phyloP scores from a whole-genome alignment of 1,139 yeast genomes.

The Nakaseomyces kungkrabaensis region DNA sequence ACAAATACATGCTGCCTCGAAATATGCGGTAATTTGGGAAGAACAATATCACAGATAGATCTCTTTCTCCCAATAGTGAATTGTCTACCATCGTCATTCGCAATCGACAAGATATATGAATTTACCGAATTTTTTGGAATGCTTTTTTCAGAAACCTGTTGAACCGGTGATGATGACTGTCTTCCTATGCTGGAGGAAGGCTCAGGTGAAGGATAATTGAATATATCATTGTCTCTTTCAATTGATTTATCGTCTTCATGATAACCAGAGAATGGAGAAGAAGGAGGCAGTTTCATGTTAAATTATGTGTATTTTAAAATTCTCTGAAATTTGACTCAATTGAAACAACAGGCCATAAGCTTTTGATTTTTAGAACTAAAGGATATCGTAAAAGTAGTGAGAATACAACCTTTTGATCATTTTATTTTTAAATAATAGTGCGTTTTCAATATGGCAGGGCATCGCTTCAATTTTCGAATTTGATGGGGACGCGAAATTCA shows the following conservation, averaged over 20 bases:
- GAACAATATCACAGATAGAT: conserved; percentile 22
- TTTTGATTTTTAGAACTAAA: no score
- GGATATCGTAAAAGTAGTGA: no score
- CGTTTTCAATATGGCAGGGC: no score
- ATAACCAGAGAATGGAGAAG: conserved; percentile 6
- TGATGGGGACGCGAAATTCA: background rate
- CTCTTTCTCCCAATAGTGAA: conserved; percentile 26
- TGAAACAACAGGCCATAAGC: no score
- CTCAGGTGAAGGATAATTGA: conserved; percentile 40
- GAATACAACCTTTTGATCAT: no score
- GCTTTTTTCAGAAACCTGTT: conserved; percentile 8
- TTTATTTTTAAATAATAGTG: no score
- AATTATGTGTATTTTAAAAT: no score
- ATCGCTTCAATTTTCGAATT: background rate
- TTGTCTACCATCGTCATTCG: conserved; percentile 8
- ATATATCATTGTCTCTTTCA: conserved; percentile 4
- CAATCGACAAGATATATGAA: conserved; percentile 12
- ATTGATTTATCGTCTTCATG: conserved; percentile 1
- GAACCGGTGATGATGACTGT: conserved; percentile 34
- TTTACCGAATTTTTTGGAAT: conserved; percentile 7
- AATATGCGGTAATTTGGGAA: conserved; percentile 25
- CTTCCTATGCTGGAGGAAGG: conserved; percentile 46
- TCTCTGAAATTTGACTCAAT: no score
- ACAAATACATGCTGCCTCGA: conserved; percentile 28
- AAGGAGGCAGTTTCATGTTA: conserved; percentile 7